Conservation (phyloP, 495 filamentous ascomycete genomes). For the Neurospora discreta region DNA sequence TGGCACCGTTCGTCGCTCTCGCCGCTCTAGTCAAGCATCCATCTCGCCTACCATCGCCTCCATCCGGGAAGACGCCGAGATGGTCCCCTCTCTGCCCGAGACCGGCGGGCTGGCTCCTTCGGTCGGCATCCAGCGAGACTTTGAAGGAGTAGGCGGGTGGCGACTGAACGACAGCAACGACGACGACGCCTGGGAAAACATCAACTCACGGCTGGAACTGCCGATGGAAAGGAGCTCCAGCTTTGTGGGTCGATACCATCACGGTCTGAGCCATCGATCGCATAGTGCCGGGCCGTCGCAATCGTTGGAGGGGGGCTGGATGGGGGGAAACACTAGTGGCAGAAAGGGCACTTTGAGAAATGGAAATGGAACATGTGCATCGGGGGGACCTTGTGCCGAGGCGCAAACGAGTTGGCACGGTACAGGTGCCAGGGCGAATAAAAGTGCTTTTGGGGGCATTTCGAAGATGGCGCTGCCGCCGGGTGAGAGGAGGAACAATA, state of each 20-base stretch:
- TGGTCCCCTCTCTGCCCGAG: conserved; percentile 15
- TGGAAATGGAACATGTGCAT: neutral
- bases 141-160: conserved; percentile 82
- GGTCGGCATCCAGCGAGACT: conserved; percentile 51
- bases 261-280: conserved; percentile 17
- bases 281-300: conserved; percentile 20
- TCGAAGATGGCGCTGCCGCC: neutral
- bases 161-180: conserved; percentile 42
- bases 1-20: conserved; percentile 23
- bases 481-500: neutral
- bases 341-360: neutral
- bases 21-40: conserved; percentile 23
- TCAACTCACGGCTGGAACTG: conserved; percentile 64
- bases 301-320: neutral
- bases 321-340: neutral
- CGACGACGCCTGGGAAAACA: conserved; percentile 57
- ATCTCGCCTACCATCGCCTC: conserved; percentile 23
- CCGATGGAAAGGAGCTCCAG: conserved; percentile 51
- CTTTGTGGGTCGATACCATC: conserved; percentile 9
- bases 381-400: neutral
- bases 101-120: conserved; percentile 26
- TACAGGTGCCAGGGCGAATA: neutral
- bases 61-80: conserved; percentile 11
- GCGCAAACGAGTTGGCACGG: neutral
- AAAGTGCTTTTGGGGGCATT: neutral